These are phyloP conservation scores for Fusarium hostae DNA, from an alignment of 2,329 filamentous ascomycete species.

Conservation along the genomic window DNA sequence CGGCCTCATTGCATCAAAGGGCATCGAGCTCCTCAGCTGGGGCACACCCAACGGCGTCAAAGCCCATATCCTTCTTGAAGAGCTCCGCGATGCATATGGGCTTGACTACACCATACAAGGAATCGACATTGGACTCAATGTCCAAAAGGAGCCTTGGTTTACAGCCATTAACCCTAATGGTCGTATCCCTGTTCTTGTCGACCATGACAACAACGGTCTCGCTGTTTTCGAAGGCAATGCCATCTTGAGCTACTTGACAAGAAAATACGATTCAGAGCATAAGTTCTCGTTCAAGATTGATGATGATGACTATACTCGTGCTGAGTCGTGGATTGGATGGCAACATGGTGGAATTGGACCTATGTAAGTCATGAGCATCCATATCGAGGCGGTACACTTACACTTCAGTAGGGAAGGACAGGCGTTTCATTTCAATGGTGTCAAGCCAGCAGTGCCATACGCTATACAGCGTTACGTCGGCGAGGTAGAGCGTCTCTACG, in stretches of 20 bases:
- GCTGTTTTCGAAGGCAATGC: constrained; percentile 79
- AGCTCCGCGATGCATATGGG: constrained; percentile 73
- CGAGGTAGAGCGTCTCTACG: constrained; percentile 79
- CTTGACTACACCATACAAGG: constrained; percentile 67
- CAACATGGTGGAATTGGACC: constrained; percentile 81
- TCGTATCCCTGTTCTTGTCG: constrained; percentile 72
- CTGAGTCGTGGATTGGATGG: constrained; percentile 69
- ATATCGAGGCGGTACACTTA: not conserved
- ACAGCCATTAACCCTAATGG: constrained; percentile 72
- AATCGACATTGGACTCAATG: constrained; percentile 70
- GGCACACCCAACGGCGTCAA: constrained; percentile 67
- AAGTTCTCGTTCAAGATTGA: constrained; percentile 54
- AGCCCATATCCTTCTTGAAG: constrained; percentile 70
- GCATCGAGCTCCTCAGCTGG: constrained; percentile 72
- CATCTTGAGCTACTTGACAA: constrained; percentile 78
- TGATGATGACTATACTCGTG: constrained; percentile 50
- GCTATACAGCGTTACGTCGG: constrained; percentile 79
- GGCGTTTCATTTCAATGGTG: constrained; percentile 77
- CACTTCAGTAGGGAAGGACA: constrained; percentile 72
- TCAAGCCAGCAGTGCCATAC: constrained; percentile 76
- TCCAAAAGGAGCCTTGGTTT: constrained; percentile 76
- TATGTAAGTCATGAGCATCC: constrained; percentile 49
- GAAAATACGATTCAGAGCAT: constrained; percentile 74
- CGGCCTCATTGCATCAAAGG: constrained; percentile 69
- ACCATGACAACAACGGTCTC: constrained; percentile 71